Conservation (phyloP, 257 asterid genomes). For the Capsicum baccatum region DNA sequence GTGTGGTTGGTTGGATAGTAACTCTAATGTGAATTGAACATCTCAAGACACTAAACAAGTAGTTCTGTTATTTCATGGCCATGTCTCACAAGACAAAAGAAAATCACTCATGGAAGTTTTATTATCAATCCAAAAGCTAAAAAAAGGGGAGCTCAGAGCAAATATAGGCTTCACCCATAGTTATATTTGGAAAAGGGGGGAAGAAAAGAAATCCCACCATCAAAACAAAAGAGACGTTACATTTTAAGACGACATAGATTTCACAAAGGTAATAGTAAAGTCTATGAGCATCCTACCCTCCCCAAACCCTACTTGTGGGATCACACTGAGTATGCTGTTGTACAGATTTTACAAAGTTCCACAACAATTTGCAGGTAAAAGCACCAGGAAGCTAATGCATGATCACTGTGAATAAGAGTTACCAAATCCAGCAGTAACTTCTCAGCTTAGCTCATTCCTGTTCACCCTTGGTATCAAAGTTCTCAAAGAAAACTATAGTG, state of each 20-base stretch:
- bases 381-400: constrained; percentile 5
- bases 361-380: neutral
- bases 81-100: constrained; percentile 4
- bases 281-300: too few species aligned
- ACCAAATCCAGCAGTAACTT: neutral
- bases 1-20: neutral
- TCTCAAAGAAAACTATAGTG: neutral
- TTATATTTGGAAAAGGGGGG: constrained; percentile 4
- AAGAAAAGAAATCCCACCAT: neutral
- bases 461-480: neutral
- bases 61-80: neutral
- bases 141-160: neutral
- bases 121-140: constrained; percentile 2
- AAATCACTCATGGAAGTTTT: neutral
- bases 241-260: constrained; percentile 5
- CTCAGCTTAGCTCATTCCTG: neutral
- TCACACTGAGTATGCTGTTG: too few species aligned
- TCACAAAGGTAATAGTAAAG: too few species aligned
- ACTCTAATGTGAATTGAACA: constrained; percentile 12
- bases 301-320: too few species aligned
- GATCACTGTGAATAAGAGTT: neutral
- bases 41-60: constrained; percentile 10
- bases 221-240: constrained; percentile 9
- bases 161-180: neutral
- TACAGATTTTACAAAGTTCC: neutral